A percentile compares a stretch with the other conserved stretches of the same genome.
These are phyloP conservation scores for Anisodus acutangulus DNA, from an alignment of 257 asterid genomes.

Conservation along the genomic window DNA sequence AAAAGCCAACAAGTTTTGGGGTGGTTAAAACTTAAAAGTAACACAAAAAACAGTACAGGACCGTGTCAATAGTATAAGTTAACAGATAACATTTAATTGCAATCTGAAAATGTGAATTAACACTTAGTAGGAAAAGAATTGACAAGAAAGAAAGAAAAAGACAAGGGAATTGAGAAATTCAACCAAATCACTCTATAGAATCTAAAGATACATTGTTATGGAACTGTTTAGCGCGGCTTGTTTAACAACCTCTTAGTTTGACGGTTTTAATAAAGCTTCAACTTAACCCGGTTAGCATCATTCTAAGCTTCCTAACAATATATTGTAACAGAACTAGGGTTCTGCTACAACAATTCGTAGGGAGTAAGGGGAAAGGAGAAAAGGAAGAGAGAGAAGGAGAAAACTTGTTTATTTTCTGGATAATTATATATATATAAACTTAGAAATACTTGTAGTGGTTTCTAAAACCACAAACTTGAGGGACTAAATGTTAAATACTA, in stretches of 20 bases:
- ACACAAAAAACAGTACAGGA: neutral
- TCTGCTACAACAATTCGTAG: too few relatives aligned
- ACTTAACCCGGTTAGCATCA: neutral
- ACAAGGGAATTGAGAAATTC: neutral
- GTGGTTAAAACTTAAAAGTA: neutral
- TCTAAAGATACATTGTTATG: neutral
- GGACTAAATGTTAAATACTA: too few relatives aligned
- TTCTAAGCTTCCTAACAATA: neutral
- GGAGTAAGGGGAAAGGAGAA: too few relatives aligned
- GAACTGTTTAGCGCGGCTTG: neutral
- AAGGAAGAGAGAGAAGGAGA: too few relatives aligned
- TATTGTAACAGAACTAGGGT: too few relatives aligned
- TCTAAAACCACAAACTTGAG: too few relatives aligned
- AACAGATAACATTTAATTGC: neutral
- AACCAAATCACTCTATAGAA: slow-evolving; percentile 21
- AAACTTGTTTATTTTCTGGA: too few relatives aligned
- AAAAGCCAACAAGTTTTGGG: neutral
- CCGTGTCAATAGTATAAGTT: neutral
- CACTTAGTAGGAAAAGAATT: neutral
- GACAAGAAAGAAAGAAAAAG: neutral
- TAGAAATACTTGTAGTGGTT: too few relatives aligned
- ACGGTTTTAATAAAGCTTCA: neutral
- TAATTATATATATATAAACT: too few relatives aligned
- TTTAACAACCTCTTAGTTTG: neutral
- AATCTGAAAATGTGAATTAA: neutral